These are phyloP conservation scores for Mycena citricolor DNA, from an alignment of 1,284 basidiomycete species.

Conservation along the genomic window DNA sequence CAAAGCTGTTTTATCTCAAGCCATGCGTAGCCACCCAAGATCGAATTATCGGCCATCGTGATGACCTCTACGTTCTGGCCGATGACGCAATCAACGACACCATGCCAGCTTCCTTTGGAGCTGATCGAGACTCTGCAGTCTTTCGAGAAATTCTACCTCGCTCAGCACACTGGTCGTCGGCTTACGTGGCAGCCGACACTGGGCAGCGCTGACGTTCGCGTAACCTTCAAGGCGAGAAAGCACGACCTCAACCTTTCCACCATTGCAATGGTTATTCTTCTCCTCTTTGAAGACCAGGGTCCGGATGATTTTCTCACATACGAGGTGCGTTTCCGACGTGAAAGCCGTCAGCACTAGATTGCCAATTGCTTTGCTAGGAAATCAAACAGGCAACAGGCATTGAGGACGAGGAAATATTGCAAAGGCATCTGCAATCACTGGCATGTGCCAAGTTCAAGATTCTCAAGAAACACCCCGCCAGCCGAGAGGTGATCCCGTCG, in stretches of 20 bases:
- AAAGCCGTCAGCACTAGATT: no score
- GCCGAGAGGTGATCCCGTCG: conserved; percentile 72
- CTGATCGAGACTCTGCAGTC: conserved; percentile 68
- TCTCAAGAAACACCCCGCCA: conserved; percentile 87
- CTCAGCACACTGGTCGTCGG: conserved; percentile 85
- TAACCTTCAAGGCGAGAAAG: conserved; percentile 75
- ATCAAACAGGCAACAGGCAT: conserved; percentile 74
- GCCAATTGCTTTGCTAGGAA: conserved; percentile 48
- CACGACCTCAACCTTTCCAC: conserved; percentile 96
- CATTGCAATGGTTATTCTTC: conserved; percentile 83
- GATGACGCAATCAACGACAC: conserved; percentile 59
- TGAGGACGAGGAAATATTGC: conserved; percentile 76
- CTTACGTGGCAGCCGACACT: conserved; percentile 94
- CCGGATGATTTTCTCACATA: conserved; percentile 76
- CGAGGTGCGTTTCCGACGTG: conserved; percentile 51
- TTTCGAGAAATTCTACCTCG: conserved; percentile 91
- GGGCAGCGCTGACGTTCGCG: conserved; percentile 89
- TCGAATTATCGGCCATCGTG: conserved; percentile 84
- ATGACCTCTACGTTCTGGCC: conserved; percentile 97
- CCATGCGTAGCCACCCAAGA: conserved; percentile 56
- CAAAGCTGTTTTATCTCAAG: conserved; percentile 6
- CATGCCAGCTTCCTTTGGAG: conserved; percentile 67
- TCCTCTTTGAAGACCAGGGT: conserved; percentile 79
- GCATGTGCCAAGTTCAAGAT: conserved; percentile 98
- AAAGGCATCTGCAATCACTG: conserved; percentile 91